Evolutionary conservation across 768 basidiomycete species (phyloP).

Genomic region (Lentinula guzmanii): DNA sequence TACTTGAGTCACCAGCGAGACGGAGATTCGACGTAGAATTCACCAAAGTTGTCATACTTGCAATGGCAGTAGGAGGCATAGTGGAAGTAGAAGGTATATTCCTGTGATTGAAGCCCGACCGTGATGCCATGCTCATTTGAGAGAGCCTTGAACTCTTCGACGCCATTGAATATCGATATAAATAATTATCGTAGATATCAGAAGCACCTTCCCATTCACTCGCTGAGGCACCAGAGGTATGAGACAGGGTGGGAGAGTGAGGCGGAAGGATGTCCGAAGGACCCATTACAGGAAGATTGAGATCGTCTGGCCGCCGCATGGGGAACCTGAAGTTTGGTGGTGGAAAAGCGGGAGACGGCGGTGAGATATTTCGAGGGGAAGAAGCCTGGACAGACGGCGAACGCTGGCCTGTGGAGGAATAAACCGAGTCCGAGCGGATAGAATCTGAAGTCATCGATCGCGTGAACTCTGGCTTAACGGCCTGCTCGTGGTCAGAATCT

Average conservation of each 20-base stretch:
- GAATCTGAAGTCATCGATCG: background rate
- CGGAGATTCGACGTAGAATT: background rate
- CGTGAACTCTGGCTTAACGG: background rate
- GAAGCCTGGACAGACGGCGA: constrained; percentile 13
- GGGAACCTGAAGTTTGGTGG: background rate
- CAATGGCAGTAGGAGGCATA: constrained; percentile 10
- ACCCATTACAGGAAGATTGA: background rate
- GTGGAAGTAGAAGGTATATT: constrained; percentile 19
- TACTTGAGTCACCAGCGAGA: background rate
- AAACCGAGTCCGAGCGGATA: background rate
- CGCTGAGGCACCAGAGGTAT: background rate
- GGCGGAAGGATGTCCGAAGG: background rate
- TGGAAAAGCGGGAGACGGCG: constrained; percentile 1
- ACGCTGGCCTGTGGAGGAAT: background rate
- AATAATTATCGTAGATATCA: constrained; percentile 77
- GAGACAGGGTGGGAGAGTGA: background rate
- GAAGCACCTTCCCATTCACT: constrained; percentile 58
- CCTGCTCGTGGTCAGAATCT: background rate
- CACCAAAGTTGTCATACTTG: constrained; percentile 5
- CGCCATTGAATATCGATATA: constrained; percentile 24
- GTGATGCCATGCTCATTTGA: constrained; percentile 3
- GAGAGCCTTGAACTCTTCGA: constrained; percentile 24
- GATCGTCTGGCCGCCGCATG: constrained; percentile 21
- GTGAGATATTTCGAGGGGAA: constrained; percentile 9
- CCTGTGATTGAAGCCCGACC: background rate